Evolutionary conservation across 257 asterid genomes (phyloP).

Genomic region (Cinchona pubescens): DNA sequence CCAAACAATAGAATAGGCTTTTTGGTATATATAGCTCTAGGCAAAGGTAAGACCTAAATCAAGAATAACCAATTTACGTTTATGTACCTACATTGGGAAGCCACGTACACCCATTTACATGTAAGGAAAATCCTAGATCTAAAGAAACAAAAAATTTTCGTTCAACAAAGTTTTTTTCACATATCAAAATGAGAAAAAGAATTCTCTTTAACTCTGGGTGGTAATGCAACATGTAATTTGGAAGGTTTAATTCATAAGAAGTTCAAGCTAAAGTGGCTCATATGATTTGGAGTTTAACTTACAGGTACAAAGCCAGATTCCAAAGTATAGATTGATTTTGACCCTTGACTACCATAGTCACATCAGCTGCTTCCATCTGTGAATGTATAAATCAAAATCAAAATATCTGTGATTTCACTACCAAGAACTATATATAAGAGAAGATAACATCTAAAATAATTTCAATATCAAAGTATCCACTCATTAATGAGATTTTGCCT

Average conservation of each 20-base stretch:
- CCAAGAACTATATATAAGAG: conserved; percentile 4
- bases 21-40: not conserved
- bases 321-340: too few species aligned
- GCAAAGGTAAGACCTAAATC: not conserved
- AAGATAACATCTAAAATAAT: not conserved
- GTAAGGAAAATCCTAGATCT: not conserved
- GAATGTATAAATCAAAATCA: not conserved
- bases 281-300: conserved; percentile 33
- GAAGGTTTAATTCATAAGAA: not conserved
- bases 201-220: not conserved
- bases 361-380: conserved; percentile 70
- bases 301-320: conserved; percentile 88
- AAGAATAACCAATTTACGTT: too few species aligned
- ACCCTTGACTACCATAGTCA: conserved; percentile 52
- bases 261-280: not conserved
- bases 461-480: not conserved
- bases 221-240: not conserved
- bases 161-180: not conserved
- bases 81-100: too few species aligned
- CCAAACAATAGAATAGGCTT: too few species aligned
- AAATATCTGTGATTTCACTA: not conserved
- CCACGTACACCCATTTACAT: too few species aligned
- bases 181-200: not conserved
- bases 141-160: not conserved
- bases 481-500: conserved; percentile 13